phyloP scores from a whole-genome alignment of 768 basidiomycete genomes.

The Coprinopsis cinerea region DNA sequence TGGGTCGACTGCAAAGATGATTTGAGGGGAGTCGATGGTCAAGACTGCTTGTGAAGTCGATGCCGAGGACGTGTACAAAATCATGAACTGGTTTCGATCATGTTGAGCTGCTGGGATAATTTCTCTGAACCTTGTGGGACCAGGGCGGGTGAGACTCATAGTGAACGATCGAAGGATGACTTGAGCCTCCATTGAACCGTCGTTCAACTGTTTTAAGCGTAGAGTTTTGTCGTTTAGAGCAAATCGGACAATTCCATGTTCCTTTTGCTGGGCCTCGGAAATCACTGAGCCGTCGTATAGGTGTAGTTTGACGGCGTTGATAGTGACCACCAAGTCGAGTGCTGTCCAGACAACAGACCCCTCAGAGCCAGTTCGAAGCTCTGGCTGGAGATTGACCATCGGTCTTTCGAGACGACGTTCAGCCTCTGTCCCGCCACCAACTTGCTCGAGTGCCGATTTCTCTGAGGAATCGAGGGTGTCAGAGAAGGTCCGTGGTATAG shows the following conservation, averaged over 20 bases:
- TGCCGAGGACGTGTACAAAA: constrained; percentile 78
- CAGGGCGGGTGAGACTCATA: constrained; percentile 81
- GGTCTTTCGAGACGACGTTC: neutral
- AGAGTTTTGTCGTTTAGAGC: constrained; percentile 75
- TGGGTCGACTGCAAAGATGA: constrained; percentile 91
- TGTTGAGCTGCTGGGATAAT: constrained; percentile 92
- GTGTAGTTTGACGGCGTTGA: constrained; percentile 75
- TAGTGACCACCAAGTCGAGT: constrained; percentile 66
- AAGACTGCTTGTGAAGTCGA: constrained; percentile 68
- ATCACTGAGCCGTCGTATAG: constrained; percentile 71
- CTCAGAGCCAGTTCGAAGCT: constrained; percentile 36
- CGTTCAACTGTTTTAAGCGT: constrained; percentile 73
- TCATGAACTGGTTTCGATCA: constrained; percentile 87
- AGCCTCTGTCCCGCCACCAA: neutral
- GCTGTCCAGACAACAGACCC: constrained; percentile 46
- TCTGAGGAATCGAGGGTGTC: constrained; percentile 13
- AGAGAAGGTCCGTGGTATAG: constrained; percentile 60
- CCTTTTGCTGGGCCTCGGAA: constrained; percentile 50
- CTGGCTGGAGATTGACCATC: constrained; percentile 49
- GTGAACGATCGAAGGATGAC: constrained; percentile 87
- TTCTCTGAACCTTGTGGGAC: constrained; percentile 82
- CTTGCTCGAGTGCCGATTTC: neutral
- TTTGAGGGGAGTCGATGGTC: constrained; percentile 86
- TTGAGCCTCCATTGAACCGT: constrained; percentile 84
- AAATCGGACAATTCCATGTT: constrained; percentile 81